These are phyloP conservation scores for Clonostachys chloroleuca DNA, from an alignment of 2,329 filamentous ascomycete species.

Conservation along the genomic window DNA sequence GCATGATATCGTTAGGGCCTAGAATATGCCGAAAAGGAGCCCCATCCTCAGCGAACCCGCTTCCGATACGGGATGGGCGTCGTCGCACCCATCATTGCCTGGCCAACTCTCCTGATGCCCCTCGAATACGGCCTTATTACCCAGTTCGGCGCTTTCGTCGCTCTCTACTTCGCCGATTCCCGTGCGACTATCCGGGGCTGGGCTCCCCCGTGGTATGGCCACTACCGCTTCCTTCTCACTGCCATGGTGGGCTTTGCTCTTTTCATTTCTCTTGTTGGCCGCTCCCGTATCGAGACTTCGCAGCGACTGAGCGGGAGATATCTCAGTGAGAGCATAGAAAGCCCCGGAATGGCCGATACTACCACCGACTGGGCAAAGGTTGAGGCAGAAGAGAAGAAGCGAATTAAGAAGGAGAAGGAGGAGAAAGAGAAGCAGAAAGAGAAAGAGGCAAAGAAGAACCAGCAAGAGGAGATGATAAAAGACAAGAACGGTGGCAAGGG, in stretches of 20 bases:
- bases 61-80: slow-evolving; percentile 83
- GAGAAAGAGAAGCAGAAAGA: slow-evolving; percentile 17
- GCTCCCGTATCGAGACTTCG: slow-evolving; percentile 62
- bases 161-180: slow-evolving; percentile 81
- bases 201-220: slow-evolving; percentile 80
- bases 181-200: slow-evolving; percentile 70
- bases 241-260: slow-evolving; percentile 84
- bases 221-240: slow-evolving; percentile 88
- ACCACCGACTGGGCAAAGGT: slow-evolving; percentile 39
- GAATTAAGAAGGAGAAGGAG: slow-evolving; percentile 10
- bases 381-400: slow-evolving; percentile 31
- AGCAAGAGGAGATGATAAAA: slow-evolving; percentile 12
- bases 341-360: slow-evolving; percentile 23
- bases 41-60: slow-evolving; percentile 58
- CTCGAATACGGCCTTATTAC: slow-evolving; percentile 79
- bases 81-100: slow-evolving; percentile 73
- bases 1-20: slow-evolving; percentile 47
- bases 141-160: slow-evolving; percentile 82
- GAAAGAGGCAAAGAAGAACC: slow-evolving; percentile 11
- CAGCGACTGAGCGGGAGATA: slow-evolving; percentile 21
- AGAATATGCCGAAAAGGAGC: slow-evolving; percentile 72
- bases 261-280: slow-evolving; percentile 73
- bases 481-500: slow-evolving; percentile 6
- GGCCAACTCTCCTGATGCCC: slow-evolving; percentile 84
- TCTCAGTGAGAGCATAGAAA: slow-evolving; percentile 30